Evolutionary conservation across 2,329 filamentous ascomycete species (phyloP), one percentile per base, ranked within the genome.

Genomic region (Dichotomopilus funicola): DNA sequence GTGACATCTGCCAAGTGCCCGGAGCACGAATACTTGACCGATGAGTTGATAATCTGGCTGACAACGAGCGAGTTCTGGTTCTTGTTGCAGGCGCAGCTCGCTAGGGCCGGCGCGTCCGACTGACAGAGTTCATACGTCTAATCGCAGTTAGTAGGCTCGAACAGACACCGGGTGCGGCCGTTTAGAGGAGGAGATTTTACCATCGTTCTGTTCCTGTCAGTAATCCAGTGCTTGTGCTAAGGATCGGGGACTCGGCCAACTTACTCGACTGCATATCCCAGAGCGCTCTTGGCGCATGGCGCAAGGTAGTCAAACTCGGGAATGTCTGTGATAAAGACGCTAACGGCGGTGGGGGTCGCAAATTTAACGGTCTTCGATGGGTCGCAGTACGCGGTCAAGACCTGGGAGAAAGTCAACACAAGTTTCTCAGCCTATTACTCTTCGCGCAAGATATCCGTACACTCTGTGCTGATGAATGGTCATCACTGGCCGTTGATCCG

Each of bases 61-160:
- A 77, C 68, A 6, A 64, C 60, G 5, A 69, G 63, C 5, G 76
- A 75, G 54, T 80, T 78, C 41, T 75, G 71, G 48, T 75, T 73
- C 64, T 80, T 81, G 44, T 64, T 66, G 64, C 79, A 82, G 31
- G 75, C 76, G 56, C 79, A 82, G 1, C 76, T 74, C 2, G 78
- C 78, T 27, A 78, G 59, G 9, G 60, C 55, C 3, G 61, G 54
- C 0, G 67, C 62, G 10, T 69, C 65, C 1, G 59, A 10, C 4
- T 66, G 68, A 53, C 68, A 71, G 6, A 33, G 12, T n/a, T 44
- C 27, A 12, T 59, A 55, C 8, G 55, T 61, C 61, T 60, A 38
- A 27, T 27, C 19, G 19, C 19, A 27, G 19, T 27, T 27, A 27
- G 11, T 13, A 42, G 3, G 40, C 12, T n/a, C 11, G 40, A 13